Base-by-base conservation (phyloP, 2,329 filamentous ascomycete genomes). In the Apiospora arundinis region DNA sequence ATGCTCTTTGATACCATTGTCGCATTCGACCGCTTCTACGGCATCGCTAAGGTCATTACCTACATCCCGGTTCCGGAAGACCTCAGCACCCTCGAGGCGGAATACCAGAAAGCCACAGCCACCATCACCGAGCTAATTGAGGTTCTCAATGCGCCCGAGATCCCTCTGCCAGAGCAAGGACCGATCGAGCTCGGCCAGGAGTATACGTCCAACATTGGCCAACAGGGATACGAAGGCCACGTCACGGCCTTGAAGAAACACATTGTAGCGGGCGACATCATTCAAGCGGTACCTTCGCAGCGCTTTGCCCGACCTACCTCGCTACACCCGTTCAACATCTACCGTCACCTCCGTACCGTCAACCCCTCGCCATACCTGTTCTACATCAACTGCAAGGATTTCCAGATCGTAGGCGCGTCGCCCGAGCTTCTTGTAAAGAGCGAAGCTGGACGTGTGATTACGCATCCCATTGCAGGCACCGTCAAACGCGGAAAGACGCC, bases 301-400 rank as follows among this genome's bases (percentile, higher is more conserved):
- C 91, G 96, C 69, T 93, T 98, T 79, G 92, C 95, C 9, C 90
- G 95, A 40, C 95, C 95, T 18, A 99, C 96, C 2, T 91, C 90
- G 70, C 86, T 99, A 60, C 96, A 99, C 82, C 95, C 96, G 0
- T 99, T 98, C 88, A 99, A 98, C 85, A 93, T 99, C 78, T 99
- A 98, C 87, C 91, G 95, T 70, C 94, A 97, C 81, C 88, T 99
- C 48, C 93, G 96, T 74, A 97, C 94, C n/a, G 93, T 98, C 78
- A 99, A 99, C 81, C 96, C 96, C 0, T 97, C 95, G 11, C 96
- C 96, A 0, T 99, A 99, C 83, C 90, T 99, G 46, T 99, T 99
- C 86, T 99, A 95, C 83, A 90, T 99, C 73, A 91, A 96, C 81
- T 98, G 95, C 83, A 88, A 89, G 72, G 92, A 94, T 78, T 98